A percentile compares a stretch with the other conserved stretches of the same genome.
These are phyloP conservation scores for Corrigiola litoralis DNA, from an alignment of 179 eudicot genomes.

Conservation along the genomic window DNA sequence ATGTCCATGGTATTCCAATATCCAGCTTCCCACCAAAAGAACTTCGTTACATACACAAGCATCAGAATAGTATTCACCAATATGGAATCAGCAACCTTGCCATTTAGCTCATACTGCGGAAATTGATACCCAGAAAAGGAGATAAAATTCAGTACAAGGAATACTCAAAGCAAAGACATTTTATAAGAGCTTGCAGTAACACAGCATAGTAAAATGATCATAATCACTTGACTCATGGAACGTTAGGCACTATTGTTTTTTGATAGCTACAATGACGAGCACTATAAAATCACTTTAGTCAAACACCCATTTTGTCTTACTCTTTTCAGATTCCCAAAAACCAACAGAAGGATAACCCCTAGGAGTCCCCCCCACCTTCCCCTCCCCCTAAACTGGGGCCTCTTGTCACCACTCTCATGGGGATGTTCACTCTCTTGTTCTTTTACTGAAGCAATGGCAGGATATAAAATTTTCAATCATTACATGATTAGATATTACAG, in stretches of 20 bases:
- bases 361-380: neutral
- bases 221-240: no score
- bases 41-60: slow-evolving; percentile 87
- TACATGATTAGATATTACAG: neutral
- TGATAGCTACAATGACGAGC: no score
- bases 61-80: slow-evolving; percentile 74
- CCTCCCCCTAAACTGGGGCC: neutral
- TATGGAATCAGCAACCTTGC: slow-evolving; percentile 86
- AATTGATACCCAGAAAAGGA: neutral
- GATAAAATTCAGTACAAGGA: slow-evolving; percentile 2
- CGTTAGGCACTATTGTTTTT: no score
- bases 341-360: no score
- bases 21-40: slow-evolving; percentile 99
- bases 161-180: neutral
- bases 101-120: slow-evolving; percentile 74
- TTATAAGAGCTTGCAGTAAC: neutral
- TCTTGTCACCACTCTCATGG: neutral
- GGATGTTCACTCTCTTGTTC: neutral
- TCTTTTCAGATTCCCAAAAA: no score
- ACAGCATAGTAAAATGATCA: no score
- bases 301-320: no score
- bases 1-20: slow-evolving; percentile 99
- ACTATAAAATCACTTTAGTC: no score
- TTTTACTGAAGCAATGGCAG: neutral
- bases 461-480: neutral